Percentiles rank a stretch among this genome's conserved stretches.
These are phyloP conservation scores for Cadophora malorum DNA, from an alignment of 2,329 filamentous ascomycete genomes.

Conservation along the genomic window DNA sequence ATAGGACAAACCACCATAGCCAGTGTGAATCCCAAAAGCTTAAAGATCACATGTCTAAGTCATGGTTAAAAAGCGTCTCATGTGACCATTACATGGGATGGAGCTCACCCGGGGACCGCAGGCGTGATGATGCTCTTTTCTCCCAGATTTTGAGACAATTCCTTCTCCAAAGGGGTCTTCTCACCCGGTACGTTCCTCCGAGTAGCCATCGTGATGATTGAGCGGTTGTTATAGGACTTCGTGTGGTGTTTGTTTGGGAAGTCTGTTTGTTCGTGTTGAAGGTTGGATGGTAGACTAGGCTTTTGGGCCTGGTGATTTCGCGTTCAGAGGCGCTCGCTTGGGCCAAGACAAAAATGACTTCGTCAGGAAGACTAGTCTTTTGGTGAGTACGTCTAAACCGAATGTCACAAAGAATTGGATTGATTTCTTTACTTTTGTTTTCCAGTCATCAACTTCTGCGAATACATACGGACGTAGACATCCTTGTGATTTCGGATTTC, in stretches of 20 bases:
- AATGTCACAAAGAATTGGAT: neutral
- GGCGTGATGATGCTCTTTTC: conserved; percentile 77
- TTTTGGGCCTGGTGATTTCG: conserved; percentile 22
- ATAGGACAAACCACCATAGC: conserved; percentile 92
- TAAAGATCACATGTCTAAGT: conserved; percentile 81
- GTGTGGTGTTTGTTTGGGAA: conserved; percentile 3
- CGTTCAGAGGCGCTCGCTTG: conserved; percentile 15
- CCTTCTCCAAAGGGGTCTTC: conserved; percentile 69
- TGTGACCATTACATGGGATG: conserved; percentile 29
- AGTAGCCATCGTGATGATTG: conserved; percentile 65
- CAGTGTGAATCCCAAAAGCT: conserved; percentile 87
- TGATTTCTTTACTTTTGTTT: neutral
- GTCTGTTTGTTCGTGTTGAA: conserved; percentile 10
- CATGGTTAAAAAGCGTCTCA: conserved; percentile 21
- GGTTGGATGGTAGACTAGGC: conserved; percentile 19
- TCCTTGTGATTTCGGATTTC: neutral
- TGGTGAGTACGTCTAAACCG: neutral
- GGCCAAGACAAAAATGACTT: conserved; percentile 12
- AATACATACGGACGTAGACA: neutral
- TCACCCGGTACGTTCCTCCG: conserved; percentile 69
- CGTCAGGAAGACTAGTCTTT: neutral
- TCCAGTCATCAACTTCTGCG: neutral
- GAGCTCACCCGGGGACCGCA: conserved; percentile 78
- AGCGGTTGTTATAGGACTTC: conserved; percentile 17
- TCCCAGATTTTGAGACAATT: conserved; percentile 48